Evolutionary conservation across 1,284 basidiomycete species (phyloP), one percentile per base, ranked within the genome.

Genomic region (Malassezia sympodialis): DNA sequence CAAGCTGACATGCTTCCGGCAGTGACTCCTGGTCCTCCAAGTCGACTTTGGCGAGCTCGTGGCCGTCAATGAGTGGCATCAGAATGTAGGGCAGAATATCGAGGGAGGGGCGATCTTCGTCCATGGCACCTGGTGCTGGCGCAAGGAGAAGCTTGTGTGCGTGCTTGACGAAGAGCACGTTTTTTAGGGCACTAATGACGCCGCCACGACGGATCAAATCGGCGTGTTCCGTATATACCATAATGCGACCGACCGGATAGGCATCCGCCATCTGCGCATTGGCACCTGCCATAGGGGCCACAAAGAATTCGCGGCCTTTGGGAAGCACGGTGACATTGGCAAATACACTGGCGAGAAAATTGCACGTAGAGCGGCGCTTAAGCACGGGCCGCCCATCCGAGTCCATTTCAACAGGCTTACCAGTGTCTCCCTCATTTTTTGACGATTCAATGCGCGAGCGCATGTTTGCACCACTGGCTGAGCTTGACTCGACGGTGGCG

Each of bases 11-110:
- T 0, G 85, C 82, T 17, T 83, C 78, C 0, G 87, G 90, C 1
- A 98, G 79, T 45, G 83, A 82, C 67, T 96, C 93, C 78, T 91
- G 87, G 53, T 90, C 88, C 84, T 93, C 74, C 23, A 62, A 51
- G 47, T 61, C 57, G 23, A 62, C 62, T 30, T 65, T 59, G 32
- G 59, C 48, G 42, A 67, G 53, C 42, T 96, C 93, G 75, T 96
- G 90, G 1, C 90, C 86, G 4, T 91, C 91, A 59, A 91, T 90
- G 2, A 99, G 80, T 0, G 93, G 93, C 4, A 93, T 81, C 1
- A 98, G 79, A 10, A 99, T 79, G 43, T 66, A 67, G 1, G 72
- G 70, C 15, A 74, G 58, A n/a, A 71, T 51, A 45, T 74, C 72
- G n/a, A 73, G 56, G 4, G 69, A 63, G 2, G 70, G 63, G 3